Evolutionary conservation across 805 yeast species (phyloP), one percentile per base, ranked within the genome.

Genomic region (Myxozyma neotropica): DNA sequence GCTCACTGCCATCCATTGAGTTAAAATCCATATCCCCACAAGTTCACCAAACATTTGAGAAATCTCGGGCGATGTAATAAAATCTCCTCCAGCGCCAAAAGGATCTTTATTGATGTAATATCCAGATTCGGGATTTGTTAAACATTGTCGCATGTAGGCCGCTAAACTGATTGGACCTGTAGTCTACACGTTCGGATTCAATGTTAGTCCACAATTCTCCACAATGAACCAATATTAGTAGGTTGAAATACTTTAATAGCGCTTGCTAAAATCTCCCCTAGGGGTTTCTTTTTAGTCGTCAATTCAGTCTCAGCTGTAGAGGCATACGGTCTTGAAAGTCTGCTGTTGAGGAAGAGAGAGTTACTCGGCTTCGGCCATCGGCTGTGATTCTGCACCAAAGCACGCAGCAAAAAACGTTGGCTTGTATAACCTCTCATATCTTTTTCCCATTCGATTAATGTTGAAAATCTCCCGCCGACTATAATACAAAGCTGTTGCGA

Each of bases 1-100:
- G 27, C 81, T 78, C 65, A 86, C 92, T 1, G 75, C 70, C 35
- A 80, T 60, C 88, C 91, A 88, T 38, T 76, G 73, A 2, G 77
- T 69, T 17, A 74, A 56, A 12, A 74, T 17, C 89, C 95, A 89
- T 4, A 89, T 74, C 0, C 94, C 96, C 59, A 88, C 78, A 76
- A 88, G 81, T 71, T 89, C 96, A 21, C 96, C 96, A 75, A 89
- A 89, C 75, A 89, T 86, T 40, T 88, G 89, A 5, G 93, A 86
- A 52, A 89, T 88, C 72, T 89, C 96, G 0, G 96, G 96, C 0
- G 93, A 86, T 0, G 96, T 89, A 53, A 86, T 79, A 71, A 89
- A 89, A 72, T 89, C 96, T 4, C 96, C 95, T 5, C 73, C 70
- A 1, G 71, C 57, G 33, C 87, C 89, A 36, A 89, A 75, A 1